phyloP scores from a whole-genome alignment of 2,329 filamentous ascomycete species.

The Aspergillus aculeatinus region DNA sequence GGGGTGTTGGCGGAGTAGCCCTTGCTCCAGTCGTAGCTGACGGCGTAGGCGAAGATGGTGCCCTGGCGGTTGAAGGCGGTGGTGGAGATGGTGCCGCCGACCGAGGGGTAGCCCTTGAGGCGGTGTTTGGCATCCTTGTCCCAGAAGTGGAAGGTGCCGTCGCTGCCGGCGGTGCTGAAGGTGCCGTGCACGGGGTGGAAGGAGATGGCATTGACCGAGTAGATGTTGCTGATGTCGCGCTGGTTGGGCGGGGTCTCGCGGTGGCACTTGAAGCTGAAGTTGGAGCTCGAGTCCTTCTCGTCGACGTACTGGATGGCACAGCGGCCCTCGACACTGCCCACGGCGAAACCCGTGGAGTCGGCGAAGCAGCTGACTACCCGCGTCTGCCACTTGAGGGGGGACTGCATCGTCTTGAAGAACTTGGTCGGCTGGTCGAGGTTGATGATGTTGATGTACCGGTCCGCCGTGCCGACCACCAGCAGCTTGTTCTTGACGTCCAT shows the following conservation, averaged over 20 bases:
- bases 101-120: conserved; percentile 81
- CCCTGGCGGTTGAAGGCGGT: conserved; percentile 90
- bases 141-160: conserved; percentile 79
- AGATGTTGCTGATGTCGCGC: conserved; percentile 79
- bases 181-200: conserved; percentile 97
- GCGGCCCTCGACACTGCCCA: conserved; percentile 93
- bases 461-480: conserved; percentile 87
- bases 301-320: conserved; percentile 99
- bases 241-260: conserved; percentile 67
- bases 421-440: conserved; percentile 83
- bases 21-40: conserved; percentile 98
- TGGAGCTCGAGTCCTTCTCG: conserved; percentile 85
- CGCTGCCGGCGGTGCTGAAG: conserved; percentile 94
- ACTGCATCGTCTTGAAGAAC: conserved; percentile 95
- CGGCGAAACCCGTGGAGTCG: conserved; percentile 86
- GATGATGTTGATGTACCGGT: conserved; percentile 93
- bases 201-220: conserved; percentile 93
- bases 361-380: conserved; percentile 92
- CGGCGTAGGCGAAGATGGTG: conserved; percentile 80
- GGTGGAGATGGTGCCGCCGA: conserved; percentile 82
- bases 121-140: conserved; percentile 89
- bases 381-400: conserved; percentile 97
- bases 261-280: conserved; percentile 99
- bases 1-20: conserved; percentile 83
- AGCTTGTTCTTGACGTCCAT: conserved; percentile 89